Evolutionary conservation across 352 stramenopile species (phyloP), one percentile per base, ranked within the genome.

Genomic region (Pythium plurisporium): DNA sequence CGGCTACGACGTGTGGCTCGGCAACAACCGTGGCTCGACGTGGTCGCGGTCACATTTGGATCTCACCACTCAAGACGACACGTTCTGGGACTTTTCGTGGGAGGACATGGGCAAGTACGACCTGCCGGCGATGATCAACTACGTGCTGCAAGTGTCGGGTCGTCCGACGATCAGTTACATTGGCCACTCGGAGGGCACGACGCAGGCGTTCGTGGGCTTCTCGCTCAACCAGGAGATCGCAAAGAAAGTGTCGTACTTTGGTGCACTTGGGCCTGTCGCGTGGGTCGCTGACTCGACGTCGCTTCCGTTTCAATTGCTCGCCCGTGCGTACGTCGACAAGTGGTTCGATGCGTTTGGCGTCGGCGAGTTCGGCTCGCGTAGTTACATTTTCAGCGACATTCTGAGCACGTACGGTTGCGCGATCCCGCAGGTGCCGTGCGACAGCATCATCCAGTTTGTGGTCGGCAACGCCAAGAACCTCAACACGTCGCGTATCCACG

Each of bases 191-290:
- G 73, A 86, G 54, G 77, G 77, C 25, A 86, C 70, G 36, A 84
- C 75, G 72, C 77, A 87, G 55, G 77, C 74, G 5, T 87, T 84
- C 40, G 73, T 65, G 2, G 74, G 74, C 4, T 87, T 87, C 45
- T 82, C 71, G 0, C 45, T 72, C 11, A 48, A 85, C 65, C 73
- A 87, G 48, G 65, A 76, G 1, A 55, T 87, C 25, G 77, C 74
- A 22, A 83, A 84, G 62, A 72, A 70, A 31, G 75, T 87, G 4
- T 76, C 74, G 37, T 86, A 82, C 62, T 84, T 87, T 43, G 77
- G 73, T 14, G 77, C 77, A 14, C 67, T 87, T 14, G 74, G 69
- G 0, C 77, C 77, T 2, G 74, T 86, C 3, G 67, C 74, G 2
- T 81, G 73, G 36, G 26, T 85, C 5, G 73, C 64, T 9, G 54